Base-by-base conservation (phyloP, 805 yeast genomes). In the Lipomyces mesembrius region DNA sequence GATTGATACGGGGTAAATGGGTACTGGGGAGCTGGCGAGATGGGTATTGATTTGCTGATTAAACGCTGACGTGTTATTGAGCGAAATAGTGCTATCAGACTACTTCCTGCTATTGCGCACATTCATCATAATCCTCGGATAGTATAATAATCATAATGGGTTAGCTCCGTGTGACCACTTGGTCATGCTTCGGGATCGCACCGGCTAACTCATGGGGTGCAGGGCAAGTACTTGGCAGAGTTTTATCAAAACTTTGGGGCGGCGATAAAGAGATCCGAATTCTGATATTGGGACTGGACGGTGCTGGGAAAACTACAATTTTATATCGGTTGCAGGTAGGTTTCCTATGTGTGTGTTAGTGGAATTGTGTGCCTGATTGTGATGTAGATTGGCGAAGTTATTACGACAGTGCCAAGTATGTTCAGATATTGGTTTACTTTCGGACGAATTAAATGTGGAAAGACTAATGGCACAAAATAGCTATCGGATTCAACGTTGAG, bases 261-360 rank as follows among this genome's bases (percentile, higher is more conserved):
- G 85, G 88, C 59, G 88, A 88, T 75, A 91, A 91, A 93, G 73
- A 71, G 59, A 71, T 71, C 54, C 81, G 88, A 70, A 90, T 93
- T 75, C 84, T 93, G 72, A 91, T 93, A 97, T 83, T 92, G 71
- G 97, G 97, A 2, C 83, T 92, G 66, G 97, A 93, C 75, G 91
- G 92, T 71, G 97, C 97, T 2, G 98, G 97, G 56, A 92, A 94
- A 77, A 94, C 99, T 43, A 95, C 99, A 11, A 94, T 94, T 69
- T 83, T 94, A 65, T 94, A 94, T 80, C 84, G 95, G 72, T 82
- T 94, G 67, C 98, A 94, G 74, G 81, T 79, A 63, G 74, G 82
- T 25, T 9, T 12, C 12, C 11, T 4, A 56, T 56, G 17, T 34
- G n/a, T 29, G 32, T 14, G 22, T n/a, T 17, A 17, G 22, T 17